phyloP scores from a whole-genome alignment of 257 asterid genomes.

The Solanum bulbocastanum region DNA sequence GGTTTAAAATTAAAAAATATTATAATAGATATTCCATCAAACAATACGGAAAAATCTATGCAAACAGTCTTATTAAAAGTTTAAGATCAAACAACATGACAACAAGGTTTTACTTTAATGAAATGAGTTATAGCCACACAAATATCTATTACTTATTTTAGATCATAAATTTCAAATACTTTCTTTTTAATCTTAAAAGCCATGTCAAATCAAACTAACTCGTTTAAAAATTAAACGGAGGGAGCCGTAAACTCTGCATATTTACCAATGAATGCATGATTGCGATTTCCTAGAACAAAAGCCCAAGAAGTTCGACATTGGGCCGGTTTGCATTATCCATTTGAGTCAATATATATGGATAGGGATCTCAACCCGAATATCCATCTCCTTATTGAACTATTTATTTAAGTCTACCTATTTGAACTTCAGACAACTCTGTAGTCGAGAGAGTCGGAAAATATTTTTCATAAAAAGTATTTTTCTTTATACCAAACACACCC shows the following conservation, averaged over 20 bases:
- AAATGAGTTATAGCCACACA: fast-evolving
- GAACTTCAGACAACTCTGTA: not conserved
- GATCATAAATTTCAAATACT: fast-evolving
- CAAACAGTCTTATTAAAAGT: too few species aligned
- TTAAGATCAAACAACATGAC: too few species aligned
- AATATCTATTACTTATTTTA: not conserved
- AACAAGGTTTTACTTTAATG: too few species aligned
- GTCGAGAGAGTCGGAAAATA: not conserved
- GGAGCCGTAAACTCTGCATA: not conserved
- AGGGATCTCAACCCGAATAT: not conserved
- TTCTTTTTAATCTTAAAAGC: too few species aligned
- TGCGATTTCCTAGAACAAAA: not conserved
- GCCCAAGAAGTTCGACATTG: not conserved
- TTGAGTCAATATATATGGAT: not conserved
- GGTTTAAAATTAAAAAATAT: too few species aligned
- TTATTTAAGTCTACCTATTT: not conserved
- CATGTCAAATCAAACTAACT: too few species aligned
- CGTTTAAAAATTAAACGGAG: too few species aligned
- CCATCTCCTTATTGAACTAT: not conserved
- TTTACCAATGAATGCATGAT: not conserved
- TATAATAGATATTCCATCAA: too few species aligned
- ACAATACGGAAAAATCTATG: too few species aligned
- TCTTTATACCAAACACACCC: not conserved
- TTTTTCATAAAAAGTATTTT: too few species aligned
- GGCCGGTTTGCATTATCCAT: not conserved